Conservation (phyloP, 257 asterid species). For the Striga asiatica region DNA sequence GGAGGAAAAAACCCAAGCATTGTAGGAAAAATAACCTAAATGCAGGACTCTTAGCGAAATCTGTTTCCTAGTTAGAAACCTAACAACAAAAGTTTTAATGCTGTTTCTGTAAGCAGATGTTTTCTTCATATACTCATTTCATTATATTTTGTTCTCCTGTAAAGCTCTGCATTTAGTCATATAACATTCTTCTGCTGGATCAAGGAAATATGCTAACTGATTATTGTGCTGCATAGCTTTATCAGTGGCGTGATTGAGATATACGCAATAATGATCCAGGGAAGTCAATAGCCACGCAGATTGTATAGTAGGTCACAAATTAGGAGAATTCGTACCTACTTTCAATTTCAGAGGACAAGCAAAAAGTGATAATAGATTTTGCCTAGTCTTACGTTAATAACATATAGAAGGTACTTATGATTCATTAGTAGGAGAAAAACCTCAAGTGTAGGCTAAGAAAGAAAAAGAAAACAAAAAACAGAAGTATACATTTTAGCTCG, state of each 20-base stretch:
- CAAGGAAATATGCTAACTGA: not conserved
- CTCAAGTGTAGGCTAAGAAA: too few relatives aligned
- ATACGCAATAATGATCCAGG: not conserved
- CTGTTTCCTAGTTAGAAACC: not conserved
- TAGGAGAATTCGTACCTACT: too few relatives aligned
- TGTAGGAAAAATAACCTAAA: not conserved
- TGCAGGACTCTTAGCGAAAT: not conserved
- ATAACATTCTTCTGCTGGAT: not conserved
- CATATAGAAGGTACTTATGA: too few relatives aligned
- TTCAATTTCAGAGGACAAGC: too few relatives aligned
- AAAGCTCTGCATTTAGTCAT: not conserved
- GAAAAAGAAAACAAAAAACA: too few relatives aligned
- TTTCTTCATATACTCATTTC: too few relatives aligned
- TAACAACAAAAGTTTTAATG: not conserved
- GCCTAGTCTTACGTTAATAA: too few relatives aligned
- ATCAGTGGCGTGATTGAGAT: not conserved
- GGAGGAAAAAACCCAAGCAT: not conserved
- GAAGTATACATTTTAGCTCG: too few relatives aligned
- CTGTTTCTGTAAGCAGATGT: not conserved
- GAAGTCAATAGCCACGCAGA: too few relatives aligned
- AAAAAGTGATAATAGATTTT: too few relatives aligned
- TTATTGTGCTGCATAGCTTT: not conserved
- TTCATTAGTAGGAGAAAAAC: too few relatives aligned
- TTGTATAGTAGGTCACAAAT: too few relatives aligned
- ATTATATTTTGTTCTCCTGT: not conserved